A percentile compares a stretch with the other conserved stretches of the same genome.
Conservation (phyloP, 176 grass and related monocot genomes). For the Eleusine indica region DNA sequence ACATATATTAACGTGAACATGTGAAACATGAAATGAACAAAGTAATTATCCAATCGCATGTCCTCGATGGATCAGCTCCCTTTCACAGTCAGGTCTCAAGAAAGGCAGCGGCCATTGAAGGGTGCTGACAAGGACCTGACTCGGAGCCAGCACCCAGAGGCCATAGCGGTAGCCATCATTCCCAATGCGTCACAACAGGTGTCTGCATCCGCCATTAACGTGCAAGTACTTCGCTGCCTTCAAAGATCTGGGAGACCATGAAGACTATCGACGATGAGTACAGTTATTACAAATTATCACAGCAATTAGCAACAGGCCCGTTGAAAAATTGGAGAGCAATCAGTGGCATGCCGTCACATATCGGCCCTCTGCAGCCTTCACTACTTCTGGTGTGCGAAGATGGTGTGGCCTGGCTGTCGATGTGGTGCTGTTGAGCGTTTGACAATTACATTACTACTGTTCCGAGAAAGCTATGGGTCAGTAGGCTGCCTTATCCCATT, state of each 20-base stretch:
- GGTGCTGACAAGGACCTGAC: slow-evolving; percentile 33
- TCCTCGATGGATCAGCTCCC: neutral
- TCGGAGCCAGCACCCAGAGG: slow-evolving; percentile 4
- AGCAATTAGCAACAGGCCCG: neutral
- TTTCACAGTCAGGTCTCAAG: neutral
- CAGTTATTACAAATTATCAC: neutral
- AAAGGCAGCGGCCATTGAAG: neutral
- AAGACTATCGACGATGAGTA: neutral
- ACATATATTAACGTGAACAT: no score
- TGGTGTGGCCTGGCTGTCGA: neutral
- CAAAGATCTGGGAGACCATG: neutral
- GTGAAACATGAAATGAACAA: no score
- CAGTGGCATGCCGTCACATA: neutral
- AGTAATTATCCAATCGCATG: no score
- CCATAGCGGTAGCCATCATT: neutral
- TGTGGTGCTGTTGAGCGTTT: slow-evolving; percentile 9
- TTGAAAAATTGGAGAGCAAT: neutral
- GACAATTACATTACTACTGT: neutral
- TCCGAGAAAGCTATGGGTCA: slow-evolving; percentile 19
- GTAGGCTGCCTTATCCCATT: slow-evolving; percentile 32
- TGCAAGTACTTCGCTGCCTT: neutral
- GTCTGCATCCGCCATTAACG: slow-evolving; percentile 46
- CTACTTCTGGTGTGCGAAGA: neutral
- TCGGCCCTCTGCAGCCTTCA: neutral
- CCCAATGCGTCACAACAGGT: slow-evolving; percentile 17